Conservation (phyloP, 2,329 filamentous ascomycete genomes). For the Diplodia sapinea region DNA sequence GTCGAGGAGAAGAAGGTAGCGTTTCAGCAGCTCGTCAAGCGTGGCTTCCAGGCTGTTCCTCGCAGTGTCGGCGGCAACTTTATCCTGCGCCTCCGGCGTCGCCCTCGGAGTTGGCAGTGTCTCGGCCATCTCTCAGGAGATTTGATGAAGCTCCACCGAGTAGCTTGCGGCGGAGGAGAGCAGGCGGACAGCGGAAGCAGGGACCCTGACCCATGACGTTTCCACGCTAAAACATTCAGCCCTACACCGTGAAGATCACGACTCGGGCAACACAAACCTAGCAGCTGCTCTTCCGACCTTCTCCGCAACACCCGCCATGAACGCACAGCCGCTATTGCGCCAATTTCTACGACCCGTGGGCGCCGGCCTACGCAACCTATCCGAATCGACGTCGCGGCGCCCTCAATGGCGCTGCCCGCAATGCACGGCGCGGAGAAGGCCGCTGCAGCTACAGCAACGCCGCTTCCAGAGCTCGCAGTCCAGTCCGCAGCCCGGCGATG, state of each 20-base stretch:
- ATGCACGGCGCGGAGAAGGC: constrained; percentile 11
- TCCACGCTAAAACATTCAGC: constrained; percentile 19
- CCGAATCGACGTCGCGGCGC: not conserved
- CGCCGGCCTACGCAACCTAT: constrained; percentile 2
- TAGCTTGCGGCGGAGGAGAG: not conserved
- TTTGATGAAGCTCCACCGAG: constrained; percentile 1
- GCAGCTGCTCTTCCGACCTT: constrained; percentile 2
- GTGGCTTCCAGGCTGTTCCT: constrained; percentile 43
- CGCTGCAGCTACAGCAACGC: constrained; percentile 33
- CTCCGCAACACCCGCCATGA: constrained; percentile 16
- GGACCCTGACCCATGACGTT: constrained; percentile 17
- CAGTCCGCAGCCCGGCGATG: constrained; percentile 67
- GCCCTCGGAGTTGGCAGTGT: not conserved
- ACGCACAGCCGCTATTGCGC: constrained; percentile 3
- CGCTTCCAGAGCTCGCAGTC: constrained; percentile 30
- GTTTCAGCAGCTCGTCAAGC: constrained; percentile 69
- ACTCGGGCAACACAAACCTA: constrained; percentile 13
- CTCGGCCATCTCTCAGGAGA: constrained; percentile 7
- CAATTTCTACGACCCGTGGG: constrained; percentile 15
- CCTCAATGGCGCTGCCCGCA: constrained; percentile 30
- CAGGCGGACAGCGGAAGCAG: not conserved
- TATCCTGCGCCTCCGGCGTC: constrained; percentile 1
- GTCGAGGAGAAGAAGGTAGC: constrained; percentile 70
- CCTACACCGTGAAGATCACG: constrained; percentile 24
- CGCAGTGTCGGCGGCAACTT: not conserved